Evolutionary conservation across 768 basidiomycete genomes (phyloP), one percentile per base, ranked within the genome.

Genomic region (Hygrocybe coccinea): DNA sequence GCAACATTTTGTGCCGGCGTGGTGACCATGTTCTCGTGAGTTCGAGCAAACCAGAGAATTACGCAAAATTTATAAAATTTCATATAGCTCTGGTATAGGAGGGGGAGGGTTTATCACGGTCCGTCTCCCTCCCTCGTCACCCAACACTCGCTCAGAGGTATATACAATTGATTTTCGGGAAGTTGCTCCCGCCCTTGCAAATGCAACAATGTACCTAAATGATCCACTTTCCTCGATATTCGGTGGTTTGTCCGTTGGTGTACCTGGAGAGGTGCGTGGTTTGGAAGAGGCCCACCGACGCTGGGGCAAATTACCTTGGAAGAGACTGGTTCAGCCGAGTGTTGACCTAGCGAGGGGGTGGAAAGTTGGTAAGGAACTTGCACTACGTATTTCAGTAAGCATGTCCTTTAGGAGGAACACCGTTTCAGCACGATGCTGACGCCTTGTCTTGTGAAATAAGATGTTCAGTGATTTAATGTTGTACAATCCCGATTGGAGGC

Each of bases 211-310:
- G 94, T 97, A 83, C 70, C 63, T 71, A 34, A 70, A 76, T 11
- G 67, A 83, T 41, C 76, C 88, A 2, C 59, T 67, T 3, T 71
- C 76, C 2, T 76, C 91, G 15, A 74, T 63, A 55, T 83, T 77
- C 55, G 95, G 97, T 3, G 95, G 97, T 3, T 72, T 97, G 52
- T 69, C 92, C 5, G 82, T 95, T n/a, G 95, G 82, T 21, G 86
- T 97, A 0, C 97, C 97, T 1, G 89, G 95, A 8, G 95, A 98
- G 72, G 67, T 98, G 45, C 80, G 87, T 21, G 97, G 95, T 9
- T 78, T 97, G 33, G 83, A 87, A 67, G 88, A 86, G 66, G 91
- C 90, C 0, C 87, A 95, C 69, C 74, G 76, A 39, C 79, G 85
- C 22, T 97, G 94, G 85, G 95, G 93, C 0, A 79, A 71, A 36